Percentiles rank a stretch among this genome's conserved stretches.
phyloP scores from a whole-genome alignment of 208 protist genomes.

The Leishmania aethiopica region DNA sequence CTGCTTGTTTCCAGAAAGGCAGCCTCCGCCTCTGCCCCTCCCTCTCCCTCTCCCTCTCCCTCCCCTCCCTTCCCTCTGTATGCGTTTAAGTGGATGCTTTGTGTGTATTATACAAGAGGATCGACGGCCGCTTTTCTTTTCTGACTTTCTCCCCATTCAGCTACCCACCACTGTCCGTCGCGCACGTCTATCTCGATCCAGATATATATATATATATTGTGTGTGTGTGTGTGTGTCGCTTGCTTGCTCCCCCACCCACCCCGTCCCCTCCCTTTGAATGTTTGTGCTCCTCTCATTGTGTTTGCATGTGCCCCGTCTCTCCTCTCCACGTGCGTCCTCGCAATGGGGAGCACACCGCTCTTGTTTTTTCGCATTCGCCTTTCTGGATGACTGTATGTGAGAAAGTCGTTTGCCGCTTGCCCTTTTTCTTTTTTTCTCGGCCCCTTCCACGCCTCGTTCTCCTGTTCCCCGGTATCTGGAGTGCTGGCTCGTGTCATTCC shows the following conservation, averaged over 20 bases:
- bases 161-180: neutral
- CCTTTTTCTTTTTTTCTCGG: neutral
- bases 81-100: neutral
- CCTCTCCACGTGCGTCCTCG: neutral
- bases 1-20: neutral
- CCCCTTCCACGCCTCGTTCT: neutral
- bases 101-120: too few species aligned
- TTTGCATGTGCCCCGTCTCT: neutral
- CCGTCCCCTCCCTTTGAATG: neutral
- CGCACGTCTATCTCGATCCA: neutral
- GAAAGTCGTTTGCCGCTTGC: neutral
- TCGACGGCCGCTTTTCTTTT: neutral
- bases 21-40: neutral
- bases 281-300: neutral
- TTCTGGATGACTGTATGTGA: neutral
- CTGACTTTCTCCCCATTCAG: neutral
- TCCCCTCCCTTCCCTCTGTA: neutral
- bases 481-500: too few species aligned
- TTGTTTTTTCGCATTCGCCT: neutral
- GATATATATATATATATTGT: too few species aligned
- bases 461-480: too few species aligned
- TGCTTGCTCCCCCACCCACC: too few species aligned
- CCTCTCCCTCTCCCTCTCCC: neutral
- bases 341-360: neutral
- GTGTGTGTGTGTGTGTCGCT: neutral